phyloP scores from a whole-genome alignment of 2,329 filamentous ascomycete species.

The Trichoderma sp. region DNA sequence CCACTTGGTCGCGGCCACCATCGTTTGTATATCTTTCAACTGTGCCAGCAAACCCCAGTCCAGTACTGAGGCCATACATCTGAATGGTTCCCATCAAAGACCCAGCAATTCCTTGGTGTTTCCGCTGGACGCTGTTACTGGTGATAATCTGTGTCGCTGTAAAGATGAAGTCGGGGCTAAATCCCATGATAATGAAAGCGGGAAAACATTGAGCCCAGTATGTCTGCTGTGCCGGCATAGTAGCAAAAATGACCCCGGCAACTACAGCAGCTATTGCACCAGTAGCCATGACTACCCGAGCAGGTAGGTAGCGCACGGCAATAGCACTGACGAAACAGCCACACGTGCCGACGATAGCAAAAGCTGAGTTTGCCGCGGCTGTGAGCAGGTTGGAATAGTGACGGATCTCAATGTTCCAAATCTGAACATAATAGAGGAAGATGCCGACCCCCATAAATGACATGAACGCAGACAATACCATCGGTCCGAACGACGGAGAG shows the following conservation, averaged over 20 bases:
- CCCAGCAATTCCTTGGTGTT: slow-evolving; percentile 56
- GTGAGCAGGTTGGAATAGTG: slow-evolving; percentile 47
- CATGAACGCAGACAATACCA: slow-evolving; percentile 50
- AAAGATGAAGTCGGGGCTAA: slow-evolving; percentile 54
- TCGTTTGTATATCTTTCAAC: slow-evolving; percentile 38
- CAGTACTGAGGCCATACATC: slow-evolving; percentile 40
- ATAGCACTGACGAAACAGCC: slow-evolving; percentile 48
- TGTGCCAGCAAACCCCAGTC: slow-evolving; percentile 41
- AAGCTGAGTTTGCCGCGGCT: slow-evolving; percentile 45
- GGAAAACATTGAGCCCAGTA: slow-evolving; percentile 50
- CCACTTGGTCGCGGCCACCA: slow-evolving; percentile 31
- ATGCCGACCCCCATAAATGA: slow-evolving; percentile 54
- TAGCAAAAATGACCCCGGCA: slow-evolving; percentile 39
- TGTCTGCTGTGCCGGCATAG: slow-evolving; percentile 49
- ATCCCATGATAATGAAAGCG: slow-evolving; percentile 40
- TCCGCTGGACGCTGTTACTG: slow-evolving; percentile 52
- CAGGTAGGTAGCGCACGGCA: slow-evolving; percentile 51
- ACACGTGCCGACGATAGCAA: slow-evolving; percentile 45
- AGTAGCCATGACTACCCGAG: slow-evolving; percentile 53
- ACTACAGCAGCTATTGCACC: slow-evolving; percentile 41
- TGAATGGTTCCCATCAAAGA: slow-evolving; percentile 50
- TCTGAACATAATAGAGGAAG: slow-evolving; percentile 52
- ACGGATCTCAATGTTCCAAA: slow-evolving; percentile 51
- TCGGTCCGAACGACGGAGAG: slow-evolving; percentile 48
- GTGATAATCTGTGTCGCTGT: slow-evolving; percentile 58